A percentile compares a stretch with the other conserved stretches of the same genome.
Evolutionary conservation across 2,329 filamentous ascomycete genomes (phyloP).

Genomic region (Aspergillus tamarii): DNA sequence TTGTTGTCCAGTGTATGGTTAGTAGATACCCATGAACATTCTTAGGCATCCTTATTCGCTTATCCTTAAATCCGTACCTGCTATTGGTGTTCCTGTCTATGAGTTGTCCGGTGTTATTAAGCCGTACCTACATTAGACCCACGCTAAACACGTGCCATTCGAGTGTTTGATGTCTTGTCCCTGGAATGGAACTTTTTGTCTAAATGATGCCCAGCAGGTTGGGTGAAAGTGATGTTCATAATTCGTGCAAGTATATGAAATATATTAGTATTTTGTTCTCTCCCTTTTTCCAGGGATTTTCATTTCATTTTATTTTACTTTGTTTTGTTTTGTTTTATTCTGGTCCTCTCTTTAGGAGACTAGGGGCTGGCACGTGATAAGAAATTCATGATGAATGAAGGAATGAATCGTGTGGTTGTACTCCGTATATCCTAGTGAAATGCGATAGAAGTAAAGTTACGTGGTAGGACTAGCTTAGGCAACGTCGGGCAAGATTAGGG

Average conservation of each 20-base stretch:
- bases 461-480: not conserved
- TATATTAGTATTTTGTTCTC: not conserved
- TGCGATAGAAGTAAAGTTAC: not conserved
- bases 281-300: not conserved
- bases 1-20: slow-evolving; percentile 26
- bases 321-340: not conserved
- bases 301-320: not conserved
- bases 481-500: not conserved
- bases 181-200: not conserved
- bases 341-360: not conserved
- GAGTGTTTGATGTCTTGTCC: not conserved
- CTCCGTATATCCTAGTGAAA: not conserved
- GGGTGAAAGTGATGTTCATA: not conserved
- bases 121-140: slow-evolving; percentile 2
- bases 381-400: not conserved
- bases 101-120: slow-evolving; percentile 5
- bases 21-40: slow-evolving; percentile 34
- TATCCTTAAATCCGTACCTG: slow-evolving; percentile 12
- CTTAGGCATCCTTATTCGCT: slow-evolving; percentile 14
- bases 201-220: not conserved
- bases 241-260: not conserved
- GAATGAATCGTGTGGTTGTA: no score
- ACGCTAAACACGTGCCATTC: not conserved
- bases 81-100: slow-evolving; percentile 14
- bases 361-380: not conserved